Base-by-base conservation (phyloP, 306 rosid species). In the Bauhinia variegata region DNA sequence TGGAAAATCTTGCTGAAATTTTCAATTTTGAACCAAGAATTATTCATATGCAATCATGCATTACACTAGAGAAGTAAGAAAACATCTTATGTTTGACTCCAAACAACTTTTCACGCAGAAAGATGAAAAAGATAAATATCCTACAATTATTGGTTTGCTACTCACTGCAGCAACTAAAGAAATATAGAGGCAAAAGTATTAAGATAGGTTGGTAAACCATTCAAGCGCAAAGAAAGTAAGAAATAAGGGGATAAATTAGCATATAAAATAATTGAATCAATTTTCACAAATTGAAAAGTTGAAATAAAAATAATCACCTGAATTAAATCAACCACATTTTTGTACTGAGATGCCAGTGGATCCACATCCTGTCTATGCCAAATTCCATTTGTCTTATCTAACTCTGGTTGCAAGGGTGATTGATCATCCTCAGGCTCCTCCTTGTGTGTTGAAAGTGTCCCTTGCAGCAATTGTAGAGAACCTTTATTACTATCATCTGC, bases 381-480 rank as follows among this genome's bases (percentile, higher is more conserved):
- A 8, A 64, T 47, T 56, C 77, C 79, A 67, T 51, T 43, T 31
- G 54, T 44, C 52, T 65, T 78, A 65, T 69, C 87, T 44, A 61
- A 54, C 76, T 80, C 72, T 76, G 75, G 63, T 61, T 64, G 84
- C 37, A 75, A 79, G 7, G 81, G 57, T 70, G 87, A 79, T 16
- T 73, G 65, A 66, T 89, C 96, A 68, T 92, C 93, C 69, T 82
- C 85, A 18, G 83, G 73, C 81, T 84, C 91, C 73, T 86, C 96
- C 77, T 67, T 79, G 65, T 85, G 96, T 11, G 89, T 77, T 65
- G 88, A 75, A 67, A 85, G 89, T 44, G 82, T 80, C 53, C 84
- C 80, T 64, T 54, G 85, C 11, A 84, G 73, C 56, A 80, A 46
- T 60, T 68, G 83, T 48, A 74, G 75, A 31, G 87, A 79, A 56